Percentiles rank a stretch among this genome's conserved stretches.
Evolutionary conservation across 2,329 filamentous ascomycete genomes (phyloP).

Genomic region (Colletotrichum destructivum): DNA sequence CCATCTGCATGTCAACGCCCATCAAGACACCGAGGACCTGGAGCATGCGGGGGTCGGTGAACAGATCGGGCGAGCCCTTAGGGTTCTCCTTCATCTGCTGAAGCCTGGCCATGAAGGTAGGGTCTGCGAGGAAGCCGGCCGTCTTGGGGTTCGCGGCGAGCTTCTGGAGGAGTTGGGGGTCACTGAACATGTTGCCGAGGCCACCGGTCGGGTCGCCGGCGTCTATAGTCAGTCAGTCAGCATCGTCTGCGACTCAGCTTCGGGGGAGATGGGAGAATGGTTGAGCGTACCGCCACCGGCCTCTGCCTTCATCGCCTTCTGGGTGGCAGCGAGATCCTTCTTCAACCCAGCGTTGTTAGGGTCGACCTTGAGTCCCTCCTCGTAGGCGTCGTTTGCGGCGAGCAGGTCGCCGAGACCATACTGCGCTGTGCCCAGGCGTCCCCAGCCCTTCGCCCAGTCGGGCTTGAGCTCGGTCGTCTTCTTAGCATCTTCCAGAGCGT

Average conservation of each 20-base stretch:
- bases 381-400: conserved; percentile 89
- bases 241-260: background rate
- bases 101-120: conserved; percentile 91
- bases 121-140: conserved; percentile 82
- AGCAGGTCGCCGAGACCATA: conserved; percentile 91
- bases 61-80: conserved; percentile 81
- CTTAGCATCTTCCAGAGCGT: conserved; percentile 89
- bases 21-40: conserved; percentile 94
- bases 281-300: conserved; percentile 52
- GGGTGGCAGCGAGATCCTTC: conserved; percentile 85
- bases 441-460: conserved; percentile 98
- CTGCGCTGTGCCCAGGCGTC: conserved; percentile 90
- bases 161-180: conserved; percentile 91
- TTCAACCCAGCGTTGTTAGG: conserved; percentile 93
- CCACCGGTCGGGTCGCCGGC: conserved; percentile 79
- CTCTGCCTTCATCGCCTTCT: conserved; percentile 89
- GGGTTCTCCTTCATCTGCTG: conserved; percentile 87
- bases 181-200: conserved; percentile 93
- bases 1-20: conserved; percentile 87
- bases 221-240: conserved; percentile 47
- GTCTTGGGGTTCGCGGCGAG: conserved; percentile 97
- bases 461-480: conserved; percentile 97
- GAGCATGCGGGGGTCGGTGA: conserved; percentile 92
- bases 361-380: conserved; percentile 94
- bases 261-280: too few relatives aligned